phyloP scores from a whole-genome alignment of 2,329 filamentous ascomycete species.

The Trichoderma oligosporum region DNA sequence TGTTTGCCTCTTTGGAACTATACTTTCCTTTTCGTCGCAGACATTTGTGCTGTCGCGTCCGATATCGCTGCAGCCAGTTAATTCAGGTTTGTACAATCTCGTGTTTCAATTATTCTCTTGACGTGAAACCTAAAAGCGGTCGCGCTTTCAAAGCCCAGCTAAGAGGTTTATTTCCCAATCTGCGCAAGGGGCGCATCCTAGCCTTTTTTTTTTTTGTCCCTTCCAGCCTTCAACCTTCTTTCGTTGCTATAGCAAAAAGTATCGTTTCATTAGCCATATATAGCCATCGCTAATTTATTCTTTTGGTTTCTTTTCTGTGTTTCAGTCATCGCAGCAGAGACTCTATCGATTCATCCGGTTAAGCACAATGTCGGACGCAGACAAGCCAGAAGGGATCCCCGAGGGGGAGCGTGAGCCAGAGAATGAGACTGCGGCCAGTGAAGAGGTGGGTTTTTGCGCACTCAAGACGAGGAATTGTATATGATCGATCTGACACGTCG shows the following conservation, averaged over 20 bases:
- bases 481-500: constrained; percentile 32
- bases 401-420: constrained; percentile 31
- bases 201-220: not conserved
- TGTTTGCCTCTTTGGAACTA: not conserved
- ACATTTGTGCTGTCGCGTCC: constrained; percentile 18
- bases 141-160: constrained; percentile 8
- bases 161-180: constrained; percentile 11
- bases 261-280: not conserved
- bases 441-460: constrained; percentile 35
- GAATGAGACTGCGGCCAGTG: constrained; percentile 31
- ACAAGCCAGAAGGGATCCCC: constrained; percentile 32
- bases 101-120: not conserved
- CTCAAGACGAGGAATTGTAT: not conserved
- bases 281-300: not conserved
- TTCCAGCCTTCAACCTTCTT: not conserved
- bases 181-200: constrained; percentile 12
- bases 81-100: constrained; percentile 14
- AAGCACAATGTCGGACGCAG: constrained; percentile 33
- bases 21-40: constrained; percentile 12
- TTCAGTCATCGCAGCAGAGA: constrained; percentile 15
- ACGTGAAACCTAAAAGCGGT: constrained; percentile 1
- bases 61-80: constrained; percentile 19
- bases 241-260: not conserved
- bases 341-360: constrained; percentile 20
- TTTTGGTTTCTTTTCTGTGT: not conserved